Conservation (phyloP, 2,329 filamentous ascomycete species). For the Cordyceps cateniannulata region DNA sequence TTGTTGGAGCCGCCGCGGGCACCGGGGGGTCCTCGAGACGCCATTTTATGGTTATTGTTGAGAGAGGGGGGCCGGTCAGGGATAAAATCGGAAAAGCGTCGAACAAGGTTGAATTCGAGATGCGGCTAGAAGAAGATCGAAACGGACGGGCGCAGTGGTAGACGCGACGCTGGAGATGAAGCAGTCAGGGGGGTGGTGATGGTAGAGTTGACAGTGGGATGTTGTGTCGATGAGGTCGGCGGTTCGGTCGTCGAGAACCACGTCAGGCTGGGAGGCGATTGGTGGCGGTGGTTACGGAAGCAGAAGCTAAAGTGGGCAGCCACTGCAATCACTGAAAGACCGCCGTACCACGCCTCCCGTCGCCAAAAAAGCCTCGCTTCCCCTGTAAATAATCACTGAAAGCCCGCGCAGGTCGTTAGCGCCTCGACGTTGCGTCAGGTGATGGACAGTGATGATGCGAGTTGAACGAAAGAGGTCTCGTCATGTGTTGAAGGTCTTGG, state of each 20-base stretch:
- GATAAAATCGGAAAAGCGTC: neutral
- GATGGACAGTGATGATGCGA: neutral
- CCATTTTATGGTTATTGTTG: constrained; percentile 57
- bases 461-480: too few relatives aligned
- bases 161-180: neutral
- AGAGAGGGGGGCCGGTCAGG: constrained; percentile 2
- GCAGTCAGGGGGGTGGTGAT: neutral
- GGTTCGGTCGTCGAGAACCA: constrained; percentile 5
- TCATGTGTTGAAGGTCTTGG: neutral
- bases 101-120: neutral
- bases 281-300: constrained; percentile 6
- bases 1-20: constrained; percentile 61
- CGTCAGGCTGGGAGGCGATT: constrained; percentile 8
- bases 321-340: too few relatives aligned
- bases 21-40: constrained; percentile 66
- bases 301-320: constrained; percentile 1
- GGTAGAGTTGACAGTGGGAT: constrained; percentile 11
- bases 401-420: too few relatives aligned
- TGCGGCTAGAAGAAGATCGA: neutral
- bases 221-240: constrained; percentile 10
- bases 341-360: too few relatives aligned
- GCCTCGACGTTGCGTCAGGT: neutral
- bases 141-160: neutral
- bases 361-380: too few relatives aligned
- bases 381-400: too few relatives aligned